Base-by-base conservation (phyloP, 1,139 yeast species). In the Lodderomyces jiufengensis region DNA sequence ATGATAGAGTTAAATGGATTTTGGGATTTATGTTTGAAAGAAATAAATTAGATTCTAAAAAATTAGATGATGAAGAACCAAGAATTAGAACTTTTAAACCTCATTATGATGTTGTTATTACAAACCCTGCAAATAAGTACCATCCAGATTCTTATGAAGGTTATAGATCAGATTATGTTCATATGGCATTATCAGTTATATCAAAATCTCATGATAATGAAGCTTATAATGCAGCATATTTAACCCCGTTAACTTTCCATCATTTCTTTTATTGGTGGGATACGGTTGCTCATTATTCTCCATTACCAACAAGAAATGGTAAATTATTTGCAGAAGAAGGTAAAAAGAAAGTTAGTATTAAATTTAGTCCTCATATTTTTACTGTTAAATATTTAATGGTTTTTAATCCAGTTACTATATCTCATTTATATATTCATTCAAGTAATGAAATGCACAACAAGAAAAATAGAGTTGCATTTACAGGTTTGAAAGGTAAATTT, bases 201-300 rank as follows among this genome's bases (percentile, higher is more conserved):
- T 67, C 73, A 2, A 58, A 54, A 21, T 55, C 69, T 0, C 33
- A 49, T 2, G 47, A 49, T 3, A 69, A 66, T 0, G 56, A 59
- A 36, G 54, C 84, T 2, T 78, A 76, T 49, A 90, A 88, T 57
- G 72, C 88, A 1, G 75, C 82, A 11, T 94, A 88, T 54, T 60
- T 90, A 29, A 72, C 95, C 0, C 96, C 97, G 0, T 59, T 70
- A 27, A 71, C 83, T 0, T 66, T 87, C 44, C 59, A 63, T 9
- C 84, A 84, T 48, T 90, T 90, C 63, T 78, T 76, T 50, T 60
- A 63, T 27, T 92, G 97, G 97, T 88, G 96, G 95, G 61, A 70
- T 33, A 70, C 82, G 37, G 78, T 92, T 50, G 78, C 82, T 18
- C 78, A 85, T 31, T 73, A 76, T 23, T 63, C 83, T 22, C 80